Evolutionary conservation across 1,284 basidiomycete genomes (phyloP).

Genomic region (Apiotrichum veenhuisii): DNA sequence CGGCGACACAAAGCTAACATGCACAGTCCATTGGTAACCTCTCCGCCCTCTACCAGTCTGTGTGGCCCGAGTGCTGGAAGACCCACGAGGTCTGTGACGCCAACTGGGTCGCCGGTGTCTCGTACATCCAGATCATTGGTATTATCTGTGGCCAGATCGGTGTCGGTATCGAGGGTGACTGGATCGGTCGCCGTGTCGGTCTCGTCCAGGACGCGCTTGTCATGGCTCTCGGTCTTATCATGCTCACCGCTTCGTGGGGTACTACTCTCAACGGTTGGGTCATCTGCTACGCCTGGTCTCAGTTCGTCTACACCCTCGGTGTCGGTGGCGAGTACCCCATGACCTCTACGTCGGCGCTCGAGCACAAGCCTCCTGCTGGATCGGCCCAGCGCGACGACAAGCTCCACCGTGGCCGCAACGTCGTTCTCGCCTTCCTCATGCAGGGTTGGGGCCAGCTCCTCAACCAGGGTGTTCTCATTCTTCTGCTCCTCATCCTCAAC

Average conservation of each 20-base stretch:
- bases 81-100: conserved; percentile 50
- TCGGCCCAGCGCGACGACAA: conserved; percentile 53
- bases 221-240: conserved; percentile 53
- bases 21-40: conserved; percentile 55
- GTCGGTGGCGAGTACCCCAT: conserved; percentile 58
- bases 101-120: conserved; percentile 52
- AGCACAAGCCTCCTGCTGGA: conserved; percentile 47
- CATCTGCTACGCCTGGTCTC: conserved; percentile 53
- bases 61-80: conserved; percentile 56
- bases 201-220: conserved; percentile 51
- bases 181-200: conserved; percentile 56
- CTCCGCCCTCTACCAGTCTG: conserved; percentile 51
- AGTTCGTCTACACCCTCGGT: conserved; percentile 55
- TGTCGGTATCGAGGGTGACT: conserved; percentile 58
- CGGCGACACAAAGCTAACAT: conserved; percentile 5
- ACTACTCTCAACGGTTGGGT: conserved; percentile 56
- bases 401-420: conserved; percentile 56
- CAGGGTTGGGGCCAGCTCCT: conserved; percentile 56
- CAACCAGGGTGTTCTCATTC: conserved; percentile 55
- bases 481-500: conserved; percentile 56
- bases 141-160: conserved; percentile 57
- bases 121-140: conserved; percentile 44
- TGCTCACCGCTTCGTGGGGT: conserved; percentile 57
- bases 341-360: conserved; percentile 56
- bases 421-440: conserved; percentile 56